Evolutionary conservation across 2,329 filamentous ascomycete genomes (phyloP).

Genomic region (Boeremia lycopersici): DNA sequence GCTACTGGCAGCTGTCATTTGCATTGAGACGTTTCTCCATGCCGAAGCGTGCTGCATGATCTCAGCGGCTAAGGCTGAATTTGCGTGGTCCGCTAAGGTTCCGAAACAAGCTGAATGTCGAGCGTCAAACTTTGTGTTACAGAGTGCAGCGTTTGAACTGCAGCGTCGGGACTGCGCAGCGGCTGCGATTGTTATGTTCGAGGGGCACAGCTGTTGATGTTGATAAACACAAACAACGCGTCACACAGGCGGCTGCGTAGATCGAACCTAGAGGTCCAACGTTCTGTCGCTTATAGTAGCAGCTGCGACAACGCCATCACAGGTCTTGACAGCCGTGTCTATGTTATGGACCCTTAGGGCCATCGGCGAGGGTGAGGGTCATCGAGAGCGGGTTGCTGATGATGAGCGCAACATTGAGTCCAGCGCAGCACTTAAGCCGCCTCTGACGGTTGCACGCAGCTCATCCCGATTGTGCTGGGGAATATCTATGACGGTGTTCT

Average conservation of each 20-base stretch:
- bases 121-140: slow-evolving; percentile 3
- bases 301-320: background rate
- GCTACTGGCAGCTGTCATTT: slow-evolving; percentile 10
- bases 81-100: slow-evolving; percentile 8
- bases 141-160: background rate
- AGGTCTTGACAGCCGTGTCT: background rate
- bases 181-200: background rate
- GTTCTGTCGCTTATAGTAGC: background rate
- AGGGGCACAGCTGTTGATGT: slow-evolving; percentile 9
- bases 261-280: background rate
- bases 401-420: slow-evolving; percentile 4
- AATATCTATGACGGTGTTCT: slow-evolving; percentile 1
- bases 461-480: background rate
- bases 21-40: slow-evolving; percentile 4
- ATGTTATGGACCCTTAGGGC: background rate
- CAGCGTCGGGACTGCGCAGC: slow-evolving; percentile 3
- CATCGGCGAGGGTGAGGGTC: slow-evolving; percentile 1
- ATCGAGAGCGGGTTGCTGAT: slow-evolving; percentile 2
- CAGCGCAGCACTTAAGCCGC: background rate
- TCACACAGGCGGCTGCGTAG: slow-evolving; percentile 1
- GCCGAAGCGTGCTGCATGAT: slow-evolving; percentile 8
- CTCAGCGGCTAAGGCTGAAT: slow-evolving; percentile 14
- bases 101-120: slow-evolving; percentile 5
- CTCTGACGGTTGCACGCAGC: background rate
- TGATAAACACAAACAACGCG: slow-evolving; percentile 13